Percentiles rank a stretch among this genome's conserved stretches.
Evolutionary conservation across 805 yeast genomes (phyloP).

Genomic region (Candida fluviatilis): DNA sequence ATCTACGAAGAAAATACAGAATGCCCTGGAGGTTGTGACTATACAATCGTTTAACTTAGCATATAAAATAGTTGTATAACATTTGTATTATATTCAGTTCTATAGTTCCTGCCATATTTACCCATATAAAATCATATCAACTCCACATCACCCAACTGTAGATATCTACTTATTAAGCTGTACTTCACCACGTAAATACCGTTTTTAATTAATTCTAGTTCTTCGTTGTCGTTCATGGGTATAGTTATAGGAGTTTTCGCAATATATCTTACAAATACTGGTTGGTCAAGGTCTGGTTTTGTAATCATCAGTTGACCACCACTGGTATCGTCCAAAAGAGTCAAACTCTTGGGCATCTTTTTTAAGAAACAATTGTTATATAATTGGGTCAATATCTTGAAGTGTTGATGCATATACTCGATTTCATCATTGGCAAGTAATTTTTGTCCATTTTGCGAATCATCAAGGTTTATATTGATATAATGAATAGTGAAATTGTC

Average conservation of each 20-base stretch:
- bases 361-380: conserved; percentile 65
- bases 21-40: conserved; percentile 79
- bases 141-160: conserved; percentile 34
- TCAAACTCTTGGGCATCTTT: conserved; percentile 63
- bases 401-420: conserved; percentile 65
- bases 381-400: conserved; percentile 56
- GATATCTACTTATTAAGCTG: conserved; percentile 31
- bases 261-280: conserved; percentile 67
- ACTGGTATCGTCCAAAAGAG: conserved; percentile 69
- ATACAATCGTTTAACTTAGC: conserved; percentile 11
- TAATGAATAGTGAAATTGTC: conserved; percentile 66
- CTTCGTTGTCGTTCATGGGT: conserved; percentile 37
- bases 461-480: conserved; percentile 25
- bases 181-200: conserved; percentile 77
- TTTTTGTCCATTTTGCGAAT: conserved; percentile 4
- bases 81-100: no score
- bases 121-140: conserved; percentile 20
- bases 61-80: no score
- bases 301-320: conserved; percentile 67
- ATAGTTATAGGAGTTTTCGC: conserved; percentile 23
- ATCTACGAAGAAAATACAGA: conserved; percentile 55
- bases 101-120: not conserved
- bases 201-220: conserved; percentile 52
- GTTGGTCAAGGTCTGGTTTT: conserved; percentile 67
- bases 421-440: conserved; percentile 56